phyloP scores from a whole-genome alignment of 2,329 filamentous ascomycete genomes.

The Claviceps digitariae region DNA sequence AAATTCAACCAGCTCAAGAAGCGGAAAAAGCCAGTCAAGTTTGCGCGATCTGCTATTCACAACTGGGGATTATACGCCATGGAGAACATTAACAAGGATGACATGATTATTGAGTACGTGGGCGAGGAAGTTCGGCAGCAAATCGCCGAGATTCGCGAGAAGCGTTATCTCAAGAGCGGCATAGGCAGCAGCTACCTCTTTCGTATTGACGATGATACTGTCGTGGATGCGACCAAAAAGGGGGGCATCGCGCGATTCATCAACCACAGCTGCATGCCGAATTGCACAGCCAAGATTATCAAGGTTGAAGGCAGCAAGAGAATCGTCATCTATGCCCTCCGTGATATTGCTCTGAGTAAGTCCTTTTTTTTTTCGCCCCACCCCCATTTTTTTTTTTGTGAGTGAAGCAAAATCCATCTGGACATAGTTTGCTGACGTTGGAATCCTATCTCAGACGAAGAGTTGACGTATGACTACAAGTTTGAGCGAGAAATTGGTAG shows the following conservation, averaged over 20 bases:
- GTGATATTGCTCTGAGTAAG: constrained; percentile 90
- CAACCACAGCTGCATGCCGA: constrained; percentile 96
- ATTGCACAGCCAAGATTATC: constrained; percentile 98
- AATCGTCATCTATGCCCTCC: constrained; percentile 95
- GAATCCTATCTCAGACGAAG: constrained; percentile 56
- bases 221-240: constrained; percentile 97
- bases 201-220: constrained; percentile 93
- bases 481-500: constrained; percentile 96
- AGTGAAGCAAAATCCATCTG: background rate
- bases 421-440: background rate
- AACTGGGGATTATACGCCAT: constrained; percentile 98
- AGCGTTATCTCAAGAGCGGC: constrained; percentile 84
- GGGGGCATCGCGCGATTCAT: constrained; percentile 97
- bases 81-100: constrained; percentile 91
- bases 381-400: background rate
- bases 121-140: constrained; percentile 95
- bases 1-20: constrained; percentile 99
- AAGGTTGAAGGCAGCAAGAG: constrained; percentile 95
- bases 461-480: constrained; percentile 99
- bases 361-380: constrained; percentile 11
- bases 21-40: constrained; percentile 97
- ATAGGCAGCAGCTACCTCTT: constrained; percentile 97
- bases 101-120: constrained; percentile 99
- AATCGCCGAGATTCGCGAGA: constrained; percentile 91
- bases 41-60: constrained; percentile 93